Evolutionary conservation across 108 stramenopile species (phyloP).

Genomic region (Pseudonitzschia multistriata): DNA sequence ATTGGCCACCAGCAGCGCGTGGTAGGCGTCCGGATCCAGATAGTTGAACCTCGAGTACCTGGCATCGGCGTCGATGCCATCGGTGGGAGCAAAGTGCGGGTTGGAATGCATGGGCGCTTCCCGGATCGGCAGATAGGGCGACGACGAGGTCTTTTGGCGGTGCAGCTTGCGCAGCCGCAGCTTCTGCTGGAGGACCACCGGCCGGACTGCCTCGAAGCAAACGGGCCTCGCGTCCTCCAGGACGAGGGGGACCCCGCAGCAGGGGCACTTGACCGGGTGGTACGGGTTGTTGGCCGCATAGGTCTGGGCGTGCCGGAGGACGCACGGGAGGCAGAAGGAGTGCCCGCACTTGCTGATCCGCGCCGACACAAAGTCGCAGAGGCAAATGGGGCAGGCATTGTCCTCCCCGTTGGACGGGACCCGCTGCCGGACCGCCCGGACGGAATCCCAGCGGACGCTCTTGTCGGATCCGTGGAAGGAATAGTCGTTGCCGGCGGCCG

Average conservation of each 20-base stretch:
- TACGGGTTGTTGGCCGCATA: slow-evolving; percentile 21
- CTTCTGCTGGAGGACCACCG: slow-evolving; percentile 23
- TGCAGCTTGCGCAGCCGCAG: slow-evolving; percentile 59
- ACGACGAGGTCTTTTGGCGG: slow-evolving; percentile 44
- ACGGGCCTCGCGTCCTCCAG: slow-evolving; percentile 67
- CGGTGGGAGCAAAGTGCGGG: slow-evolving; percentile 32
- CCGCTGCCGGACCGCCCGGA: slow-evolving; percentile 36
- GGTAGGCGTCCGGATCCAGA: slow-evolving; percentile 35
- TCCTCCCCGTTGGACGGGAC: neutral
- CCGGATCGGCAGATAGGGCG: slow-evolving; percentile 62
- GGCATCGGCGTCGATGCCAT: slow-evolving; percentile 40
- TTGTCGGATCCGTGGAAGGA: slow-evolving; percentile 35
- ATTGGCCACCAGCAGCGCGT: slow-evolving; percentile 15
- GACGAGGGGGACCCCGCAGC: slow-evolving; percentile 37
- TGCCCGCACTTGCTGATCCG: slow-evolving; percentile 82
- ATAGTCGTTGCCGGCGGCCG: slow-evolving; percentile 20
- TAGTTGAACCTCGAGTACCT: slow-evolving; percentile 48
- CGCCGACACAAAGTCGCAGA: slow-evolving; percentile 54
- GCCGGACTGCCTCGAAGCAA: slow-evolving; percentile 35
- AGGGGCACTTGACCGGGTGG: slow-evolving; percentile 46
- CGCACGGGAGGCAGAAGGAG: slow-evolving; percentile 68
- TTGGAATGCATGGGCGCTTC: slow-evolving; percentile 18
- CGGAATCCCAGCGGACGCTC: slow-evolving; percentile 47
- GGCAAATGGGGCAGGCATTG: slow-evolving; percentile 66
- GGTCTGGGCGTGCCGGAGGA: slow-evolving; percentile 62